Evolutionary conservation across 1,139 yeast species (phyloP), one percentile per base, ranked within the genome.

Genomic region (Zygosaccharomyces pseudobailii): DNA sequence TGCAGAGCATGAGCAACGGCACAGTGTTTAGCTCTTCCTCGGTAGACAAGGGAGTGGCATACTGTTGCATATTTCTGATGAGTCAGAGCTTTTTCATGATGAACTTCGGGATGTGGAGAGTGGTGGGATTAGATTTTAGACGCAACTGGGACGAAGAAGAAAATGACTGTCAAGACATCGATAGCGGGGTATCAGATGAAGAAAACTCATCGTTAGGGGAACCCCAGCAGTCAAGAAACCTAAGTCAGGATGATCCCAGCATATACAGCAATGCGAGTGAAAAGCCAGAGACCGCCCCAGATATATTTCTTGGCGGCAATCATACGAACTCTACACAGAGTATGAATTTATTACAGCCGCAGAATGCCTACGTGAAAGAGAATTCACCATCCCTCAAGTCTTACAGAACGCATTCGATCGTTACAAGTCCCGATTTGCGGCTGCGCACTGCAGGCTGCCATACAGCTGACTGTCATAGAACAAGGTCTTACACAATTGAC

Each of bases 21-120:
- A 72, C 79, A 0, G 71, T 77, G 3, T 82, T 89, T 57, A 67
- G 79, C 0, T 51, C 70, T 1, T 75, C 63, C 1, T 78, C 86
- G 49, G 84, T 87, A 7, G 75, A 78, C 49, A 75, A 77, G 55
- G 96, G 96, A 20, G 87, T 85, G 30, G 95, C 96, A 0, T 88
- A 86, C 67, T 82, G 86, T 22, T 83, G 90, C 62, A 82, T 89
- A 42, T 86, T 82, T 57, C 69, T 83, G 53, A 82, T 88, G 6
- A 72, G 83, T 2, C 89, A 85, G 63, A 75, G 83, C 34, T 66
- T 85, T 31, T 70, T 76, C 55, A 81, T 87, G 63, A 88, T 87
- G 72, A 82, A 85, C 54, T 68, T 84, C 37, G 96, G 96, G 2
- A 78, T 87, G 35, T 84, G 80, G 64, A 72, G 80, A 50, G 66